These are phyloP conservation scores for Suillus sp. DNA, from an alignment of 768 basidiomycete genomes.

Conservation along the genomic window DNA sequence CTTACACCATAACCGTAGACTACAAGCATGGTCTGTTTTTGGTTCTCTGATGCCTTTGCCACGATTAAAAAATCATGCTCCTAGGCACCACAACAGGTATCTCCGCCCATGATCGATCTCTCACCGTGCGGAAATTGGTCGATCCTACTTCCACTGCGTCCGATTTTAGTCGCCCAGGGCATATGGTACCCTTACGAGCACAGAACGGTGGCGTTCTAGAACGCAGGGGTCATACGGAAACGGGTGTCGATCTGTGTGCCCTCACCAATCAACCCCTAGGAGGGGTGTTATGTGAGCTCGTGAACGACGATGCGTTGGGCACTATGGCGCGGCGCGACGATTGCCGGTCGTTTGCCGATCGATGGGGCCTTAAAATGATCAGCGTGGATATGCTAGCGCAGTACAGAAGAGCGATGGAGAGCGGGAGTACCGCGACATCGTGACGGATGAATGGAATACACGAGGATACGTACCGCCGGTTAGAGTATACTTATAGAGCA, in stretches of 20 bases:
- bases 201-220: constrained; percentile 80
- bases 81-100: constrained; percentile 93
- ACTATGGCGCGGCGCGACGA: constrained; percentile 96
- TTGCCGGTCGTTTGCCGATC: constrained; percentile 86
- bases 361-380: constrained; percentile 92
- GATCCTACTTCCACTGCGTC: constrained; percentile 51
- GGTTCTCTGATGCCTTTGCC: too few species aligned
- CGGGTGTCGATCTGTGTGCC: constrained; percentile 82
- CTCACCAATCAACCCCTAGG: constrained; percentile 62
- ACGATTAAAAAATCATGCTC: neutral
- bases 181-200: constrained; percentile 92
- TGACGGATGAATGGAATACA: neutral
- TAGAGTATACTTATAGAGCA: constrained; percentile 3
- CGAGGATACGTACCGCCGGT: neutral
- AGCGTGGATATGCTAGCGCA: constrained; percentile 83
- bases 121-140: constrained; percentile 85
- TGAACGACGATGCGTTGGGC: constrained; percentile 87
- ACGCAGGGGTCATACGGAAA: constrained; percentile 94
- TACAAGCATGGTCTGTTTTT: constrained; percentile 71
- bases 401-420: constrained; percentile 25
- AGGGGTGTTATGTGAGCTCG: constrained; percentile 92
- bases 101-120: constrained; percentile 90
- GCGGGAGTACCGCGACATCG: neutral
- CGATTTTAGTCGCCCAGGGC: constrained; percentile 92
- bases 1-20: constrained; percentile 95